Evolutionary conservation across 2,329 filamentous ascomycete genomes (phyloP).

Genomic region (Cercospora zeae-maydis): DNA sequence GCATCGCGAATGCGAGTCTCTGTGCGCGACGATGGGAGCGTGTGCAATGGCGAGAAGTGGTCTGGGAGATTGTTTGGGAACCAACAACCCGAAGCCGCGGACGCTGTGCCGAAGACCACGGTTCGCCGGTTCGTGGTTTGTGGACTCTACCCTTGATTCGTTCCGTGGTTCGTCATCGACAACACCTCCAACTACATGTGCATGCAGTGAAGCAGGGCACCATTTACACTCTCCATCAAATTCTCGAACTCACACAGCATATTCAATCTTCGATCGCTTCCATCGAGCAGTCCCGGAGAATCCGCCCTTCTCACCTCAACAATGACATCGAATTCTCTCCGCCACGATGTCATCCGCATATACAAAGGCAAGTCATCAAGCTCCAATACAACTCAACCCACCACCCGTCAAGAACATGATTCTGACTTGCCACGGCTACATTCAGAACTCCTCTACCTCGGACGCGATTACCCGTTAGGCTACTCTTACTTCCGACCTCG

Average conservation of each 20-base stretch:
- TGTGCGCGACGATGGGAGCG: background rate
- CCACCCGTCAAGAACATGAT: background rate
- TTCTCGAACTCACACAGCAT: background rate
- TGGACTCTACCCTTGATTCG: background rate
- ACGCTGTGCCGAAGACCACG: slow-evolving; percentile 1
- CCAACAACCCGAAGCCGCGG: background rate
- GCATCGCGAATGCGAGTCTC: background rate
- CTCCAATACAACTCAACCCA: background rate
- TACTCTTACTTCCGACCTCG: slow-evolving; percentile 77
- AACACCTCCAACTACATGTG: background rate
- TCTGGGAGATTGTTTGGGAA: background rate
- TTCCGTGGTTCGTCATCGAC: slow-evolving; percentile 3
- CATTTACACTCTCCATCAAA: background rate
- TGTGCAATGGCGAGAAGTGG: background rate
- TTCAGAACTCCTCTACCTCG: slow-evolving; percentile 76
- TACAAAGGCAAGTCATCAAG: slow-evolving; percentile 68
- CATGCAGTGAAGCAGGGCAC: background rate
- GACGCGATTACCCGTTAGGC: slow-evolving; percentile 81
- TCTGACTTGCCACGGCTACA: background rate
- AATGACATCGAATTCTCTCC: slow-evolving; percentile 47
- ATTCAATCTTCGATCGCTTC: background rate
- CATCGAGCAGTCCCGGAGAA: background rate
- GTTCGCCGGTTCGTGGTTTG: background rate
- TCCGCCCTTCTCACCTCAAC: background rate
- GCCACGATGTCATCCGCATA: slow-evolving; percentile 74